Conservation (phyloP, 306 rosid species). For the Prunus armeniaca region DNA sequence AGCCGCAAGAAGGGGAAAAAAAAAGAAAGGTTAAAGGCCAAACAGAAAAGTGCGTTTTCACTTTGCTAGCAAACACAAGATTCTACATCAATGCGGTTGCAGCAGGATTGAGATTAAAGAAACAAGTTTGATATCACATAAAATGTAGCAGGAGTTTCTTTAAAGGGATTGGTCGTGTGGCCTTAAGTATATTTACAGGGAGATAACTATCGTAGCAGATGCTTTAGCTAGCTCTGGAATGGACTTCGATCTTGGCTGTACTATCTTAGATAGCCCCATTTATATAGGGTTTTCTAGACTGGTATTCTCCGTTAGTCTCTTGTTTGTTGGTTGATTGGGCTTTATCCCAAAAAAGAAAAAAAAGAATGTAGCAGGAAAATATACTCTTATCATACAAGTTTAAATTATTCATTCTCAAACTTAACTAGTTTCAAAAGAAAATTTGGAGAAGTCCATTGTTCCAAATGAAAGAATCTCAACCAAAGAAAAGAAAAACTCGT, state of each 20-base stretch:
- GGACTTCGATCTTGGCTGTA: not conserved
- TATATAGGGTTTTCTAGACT: not conserved
- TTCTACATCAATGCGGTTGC: not conserved
- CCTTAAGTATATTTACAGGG: not conserved
- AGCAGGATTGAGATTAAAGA: not conserved
- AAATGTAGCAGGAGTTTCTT: not conserved
- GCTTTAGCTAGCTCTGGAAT: not conserved
- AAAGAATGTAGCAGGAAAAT: not conserved
- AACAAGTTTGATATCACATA: not conserved
- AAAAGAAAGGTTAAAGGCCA: not conserved
- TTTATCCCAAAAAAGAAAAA: no score
- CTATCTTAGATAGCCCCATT: not conserved
- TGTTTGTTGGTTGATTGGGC: not conserved
- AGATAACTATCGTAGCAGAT: not conserved
- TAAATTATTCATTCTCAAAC: no score
- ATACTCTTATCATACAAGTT: not conserved
- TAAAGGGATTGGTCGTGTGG: not conserved
- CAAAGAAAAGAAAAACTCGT: conserved; percentile 12
- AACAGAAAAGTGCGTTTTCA: not conserved
- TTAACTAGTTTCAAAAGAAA: not conserved
- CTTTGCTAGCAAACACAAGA: not conserved
- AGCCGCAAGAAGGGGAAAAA: not conserved
- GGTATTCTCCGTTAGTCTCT: not conserved
- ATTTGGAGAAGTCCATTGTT: not conserved
- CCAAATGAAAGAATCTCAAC: not conserved